A percentile compares a stretch with the other conserved stretches of the same genome.
Conservation (phyloP, 2,329 filamentous ascomycete genomes). For the Ceratocystis diversiconidia region DNA sequence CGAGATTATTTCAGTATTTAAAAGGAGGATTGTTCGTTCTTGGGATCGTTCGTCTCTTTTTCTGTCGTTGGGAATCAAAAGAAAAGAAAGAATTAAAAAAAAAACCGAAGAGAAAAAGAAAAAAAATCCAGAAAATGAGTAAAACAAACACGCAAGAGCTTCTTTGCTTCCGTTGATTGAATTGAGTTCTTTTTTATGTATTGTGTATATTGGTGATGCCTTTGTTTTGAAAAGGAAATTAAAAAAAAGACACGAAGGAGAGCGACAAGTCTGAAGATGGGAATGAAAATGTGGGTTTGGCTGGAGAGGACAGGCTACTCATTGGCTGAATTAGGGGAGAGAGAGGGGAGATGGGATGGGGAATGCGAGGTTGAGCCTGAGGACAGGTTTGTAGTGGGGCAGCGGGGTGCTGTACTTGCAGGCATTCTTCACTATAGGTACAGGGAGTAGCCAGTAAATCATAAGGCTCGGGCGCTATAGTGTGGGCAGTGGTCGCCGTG, state of each 20-base stretch:
- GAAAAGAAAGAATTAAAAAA: neutral
- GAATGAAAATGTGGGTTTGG: neutral
- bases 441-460: too few species aligned
- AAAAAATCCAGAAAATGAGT: neutral
- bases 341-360: neutral
- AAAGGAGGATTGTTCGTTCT: neutral
- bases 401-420: neutral
- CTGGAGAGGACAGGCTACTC: neutral
- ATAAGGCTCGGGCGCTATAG: neutral
- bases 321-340: neutral
- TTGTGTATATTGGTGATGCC: neutral
- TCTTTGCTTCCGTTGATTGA: neutral
- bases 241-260: neutral
- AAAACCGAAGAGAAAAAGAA: neutral
- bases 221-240: neutral
- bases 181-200: neutral
- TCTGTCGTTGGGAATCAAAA: neutral
- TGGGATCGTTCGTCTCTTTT: neutral
- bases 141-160: neutral
- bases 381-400: neutral
- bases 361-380: neutral
- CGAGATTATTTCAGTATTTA: slow-evolving; percentile 2
- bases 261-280: neutral
- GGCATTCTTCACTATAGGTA: too few species aligned
- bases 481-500: neutral